Base-by-base conservation (phyloP, 2,329 filamentous ascomycete genomes). In the Aspergillus neoniger region DNA sequence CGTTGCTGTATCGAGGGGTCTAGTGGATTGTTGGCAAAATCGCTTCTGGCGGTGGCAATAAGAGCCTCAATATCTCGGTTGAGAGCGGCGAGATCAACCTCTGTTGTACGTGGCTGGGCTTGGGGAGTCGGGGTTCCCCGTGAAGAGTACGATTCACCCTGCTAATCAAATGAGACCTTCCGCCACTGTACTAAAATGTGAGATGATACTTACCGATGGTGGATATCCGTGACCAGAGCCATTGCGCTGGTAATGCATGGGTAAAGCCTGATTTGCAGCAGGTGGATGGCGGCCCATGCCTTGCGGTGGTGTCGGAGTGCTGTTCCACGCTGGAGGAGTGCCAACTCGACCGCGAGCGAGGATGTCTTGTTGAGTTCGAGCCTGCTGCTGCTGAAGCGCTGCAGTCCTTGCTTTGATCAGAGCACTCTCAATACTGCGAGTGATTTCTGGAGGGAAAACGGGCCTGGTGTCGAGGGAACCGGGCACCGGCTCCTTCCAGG, bases 401-500 rank as follows among this genome's bases (percentile, higher is more conserved):
- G 83, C 82, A 48, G 85, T 86, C 63, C 84, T 83, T 55, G 91
- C 92, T 76, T 95, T 96, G 76, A 95, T 91, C 61, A 99, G 82
- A 54, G 94, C 93, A 76, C 92, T 96, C 76, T 99, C 95, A 67
- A 99, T 98, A 47, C 91, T 91, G 55, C 90, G 86, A 47, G 94
- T 96, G 60, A 93, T 86, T 59, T 98, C 92, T 41, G 87, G 84
- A 28, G 92, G 86, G 73, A 99, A 99, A 55, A 99, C 94, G 7
- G 95, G 93, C 63, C 91, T 87, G n/a, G 89, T 89, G 70, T 96
- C 94, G 74, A 96, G 87, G 14, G 95, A 96, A 52, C 94, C 95
- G 1, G 94, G 92, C 14, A 98, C 92, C 2, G 95, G 91, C 71
- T 96, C 91, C 77, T 97, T 98, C 95, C 95, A 99, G 0, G 95